A percentile compares a stretch with the other conserved stretches of the same genome.
phyloP scores from a whole-genome alignment of 176 grass and related monocot genomes.

The Pharus latifolius region DNA sequence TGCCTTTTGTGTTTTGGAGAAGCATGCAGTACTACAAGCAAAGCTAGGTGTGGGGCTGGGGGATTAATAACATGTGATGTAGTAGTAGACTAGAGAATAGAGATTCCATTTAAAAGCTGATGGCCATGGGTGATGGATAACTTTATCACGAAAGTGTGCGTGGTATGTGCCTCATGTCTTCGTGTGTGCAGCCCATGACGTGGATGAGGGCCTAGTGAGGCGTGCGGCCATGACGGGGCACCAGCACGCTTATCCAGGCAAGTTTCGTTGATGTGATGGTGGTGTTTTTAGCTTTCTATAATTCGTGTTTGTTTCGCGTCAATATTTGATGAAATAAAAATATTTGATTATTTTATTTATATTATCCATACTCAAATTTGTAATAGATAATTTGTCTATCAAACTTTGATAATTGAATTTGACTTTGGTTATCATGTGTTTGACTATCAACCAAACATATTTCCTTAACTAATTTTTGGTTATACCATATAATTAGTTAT shows the following conservation, averaged over 20 bases:
- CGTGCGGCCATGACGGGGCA: conserved; percentile 12
- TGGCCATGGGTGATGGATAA: too few species aligned
- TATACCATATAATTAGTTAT: too few species aligned
- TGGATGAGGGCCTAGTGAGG: neutral
- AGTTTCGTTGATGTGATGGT: conserved; percentile 12
- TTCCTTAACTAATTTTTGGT: too few species aligned
- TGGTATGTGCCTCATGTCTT: conserved; percentile 1
- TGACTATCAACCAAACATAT: too few species aligned
- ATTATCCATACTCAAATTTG: too few species aligned
- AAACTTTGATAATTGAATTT: too few species aligned
- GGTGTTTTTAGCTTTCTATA: conserved; percentile 13
- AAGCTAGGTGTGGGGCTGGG: conserved; percentile 7
- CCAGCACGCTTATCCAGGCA: conserved; percentile 17
- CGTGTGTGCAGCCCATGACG: neutral
- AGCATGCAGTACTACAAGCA: neutral
- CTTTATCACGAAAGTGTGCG: conserved; percentile 19
- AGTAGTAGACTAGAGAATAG: too few species aligned
- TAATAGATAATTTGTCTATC: too few species aligned
- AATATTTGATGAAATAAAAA: too few species aligned
- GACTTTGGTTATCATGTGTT: too few species aligned
- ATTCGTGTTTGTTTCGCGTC: too few species aligned
- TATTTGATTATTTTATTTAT: too few species aligned
- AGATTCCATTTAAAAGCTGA: conserved; percentile 1
- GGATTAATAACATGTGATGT: neutral
- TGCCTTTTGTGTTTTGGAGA: neutral